Conservation (phyloP, 768 basidiomycete genomes). For the Trametes punicea region DNA sequence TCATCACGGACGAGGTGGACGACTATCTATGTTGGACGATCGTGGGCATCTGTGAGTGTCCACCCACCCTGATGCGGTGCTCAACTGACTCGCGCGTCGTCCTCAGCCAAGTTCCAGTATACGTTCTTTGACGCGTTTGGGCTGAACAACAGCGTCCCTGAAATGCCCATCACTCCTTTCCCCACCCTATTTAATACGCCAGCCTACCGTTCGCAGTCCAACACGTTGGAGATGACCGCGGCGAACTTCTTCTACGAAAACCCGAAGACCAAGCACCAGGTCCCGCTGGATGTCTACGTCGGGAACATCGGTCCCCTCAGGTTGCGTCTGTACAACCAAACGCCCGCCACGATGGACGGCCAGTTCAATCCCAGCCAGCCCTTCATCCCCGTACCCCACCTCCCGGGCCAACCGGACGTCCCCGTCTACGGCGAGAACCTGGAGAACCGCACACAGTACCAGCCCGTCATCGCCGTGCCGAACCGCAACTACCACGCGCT, state of each 20-base stretch:
- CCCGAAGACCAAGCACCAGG: constrained; percentile 56
- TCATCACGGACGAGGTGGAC: constrained; percentile 86
- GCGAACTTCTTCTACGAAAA: constrained; percentile 87
- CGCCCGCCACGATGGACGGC: constrained; percentile 59
- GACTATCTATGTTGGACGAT: constrained; percentile 97
- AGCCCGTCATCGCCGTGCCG: constrained; percentile 16
- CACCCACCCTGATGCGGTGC: constrained; percentile 4
- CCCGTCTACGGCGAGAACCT: constrained; percentile 9
- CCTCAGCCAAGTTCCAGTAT: constrained; percentile 85
- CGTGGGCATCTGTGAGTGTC: constrained; percentile 82
- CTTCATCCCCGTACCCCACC: constrained; percentile 40
- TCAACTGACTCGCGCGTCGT: constrained; percentile 1
- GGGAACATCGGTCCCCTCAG: constrained; percentile 85
- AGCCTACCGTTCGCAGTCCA: constrained; percentile 53
- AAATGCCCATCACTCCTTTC: constrained; percentile 83
- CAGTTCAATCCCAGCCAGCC: constrained; percentile 28
- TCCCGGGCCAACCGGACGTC: constrained; percentile 24
- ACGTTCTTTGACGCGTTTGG: constrained; percentile 91
- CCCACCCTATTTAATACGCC: constrained; percentile 84
- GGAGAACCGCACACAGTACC: background rate
- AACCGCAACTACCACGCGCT: constrained; percentile 70
- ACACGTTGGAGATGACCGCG: constrained; percentile 79
- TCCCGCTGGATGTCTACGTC: constrained; percentile 84
- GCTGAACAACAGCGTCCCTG: constrained; percentile 72
- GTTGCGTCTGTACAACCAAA: constrained; percentile 70